Evolutionary conservation across 1,284 basidiomycete genomes (phyloP), one percentile per base, ranked within the genome.

Genomic region (Schizopora paradoxa): DNA sequence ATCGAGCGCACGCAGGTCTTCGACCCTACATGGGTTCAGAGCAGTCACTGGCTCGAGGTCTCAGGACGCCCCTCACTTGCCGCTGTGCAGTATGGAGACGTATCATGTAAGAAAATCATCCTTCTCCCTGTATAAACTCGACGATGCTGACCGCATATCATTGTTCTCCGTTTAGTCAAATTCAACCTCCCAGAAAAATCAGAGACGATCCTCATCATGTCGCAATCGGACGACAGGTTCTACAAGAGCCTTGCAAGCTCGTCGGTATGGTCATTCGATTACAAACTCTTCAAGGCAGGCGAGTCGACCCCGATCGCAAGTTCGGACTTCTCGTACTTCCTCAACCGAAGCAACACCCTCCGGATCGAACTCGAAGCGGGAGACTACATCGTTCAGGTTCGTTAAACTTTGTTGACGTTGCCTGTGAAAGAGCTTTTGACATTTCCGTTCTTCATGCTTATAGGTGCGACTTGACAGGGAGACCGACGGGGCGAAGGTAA

Each of bases 371-470:
- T 76, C 1, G 68, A 74, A 16, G 58, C 62, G 3, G 75, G 74
- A n/a, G 70, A 74, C 13, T 76, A 76, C 54, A 63, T 75, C 27
- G 68, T 76, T 19, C 74, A 78, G 58, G 76, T 75, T 29, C n/a
- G 53, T 70, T 41, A 8, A 8, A 31, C 14, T 31, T 31, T 14
- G 45, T 51, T 8, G 14, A 33, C 21, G n/a, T n/a, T n/a, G n/a
- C n/a, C n/a, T n/a, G n/a, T n/a, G n/a, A n/a, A n/a, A n/a, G n/a
- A n/a, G n/a, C n/a, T n/a, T n/a, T 28, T 5, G 8, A 23, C 6
- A 21, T 23, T 10, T 25, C 37, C 35, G 18, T 14, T 14, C 38
- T 5, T 46, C 28, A 33, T 6, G 44, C 26, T 28, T 25, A 27
- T n/a, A 72, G 70, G 67, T 71, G 41, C 66, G 72, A 2, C 46